Percentiles rank a stretch among this genome's conserved stretches.
These are phyloP conservation scores for Ophiostoma montium DNA, from an alignment of 2,329 filamentous ascomycete species.

Conservation along the genomic window DNA sequence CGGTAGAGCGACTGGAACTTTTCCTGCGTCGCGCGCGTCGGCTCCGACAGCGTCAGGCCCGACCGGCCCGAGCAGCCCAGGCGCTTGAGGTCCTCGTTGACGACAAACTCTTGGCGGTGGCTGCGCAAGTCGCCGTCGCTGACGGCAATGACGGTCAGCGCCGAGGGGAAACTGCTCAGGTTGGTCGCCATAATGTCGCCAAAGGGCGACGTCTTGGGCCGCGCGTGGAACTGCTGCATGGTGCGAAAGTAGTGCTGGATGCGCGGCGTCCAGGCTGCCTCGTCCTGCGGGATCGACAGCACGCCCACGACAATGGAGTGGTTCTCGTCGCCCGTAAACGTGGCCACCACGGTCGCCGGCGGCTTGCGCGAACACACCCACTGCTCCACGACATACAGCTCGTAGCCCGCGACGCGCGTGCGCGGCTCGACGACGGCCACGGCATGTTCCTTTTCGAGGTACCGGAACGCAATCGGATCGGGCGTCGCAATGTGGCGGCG, in stretches of 20 bases:
- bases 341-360: constrained; percentile 82
- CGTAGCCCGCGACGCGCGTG: constrained; percentile 63
- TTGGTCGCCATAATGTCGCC: constrained; percentile 92
- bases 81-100: constrained; percentile 88
- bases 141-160: constrained; percentile 79
- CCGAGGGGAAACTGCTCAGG: constrained; percentile 79
- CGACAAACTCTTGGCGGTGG: constrained; percentile 72
- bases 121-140: constrained; percentile 73
- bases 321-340: constrained; percentile 75
- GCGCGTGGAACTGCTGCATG: constrained; percentile 71
- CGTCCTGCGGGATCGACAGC: constrained; percentile 67
- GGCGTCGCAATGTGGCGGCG: constrained; percentile 40
- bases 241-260: constrained; percentile 76
- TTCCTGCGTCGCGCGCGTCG: constrained; percentile 67
- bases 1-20: constrained; percentile 89
- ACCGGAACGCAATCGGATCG: constrained; percentile 44
- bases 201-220: constrained; percentile 65
- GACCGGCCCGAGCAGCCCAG: constrained; percentile 83
- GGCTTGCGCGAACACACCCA: constrained; percentile 89
- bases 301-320: constrained; percentile 70
- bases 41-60: constrained; percentile 65
- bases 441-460: constrained; percentile 66
- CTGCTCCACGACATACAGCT: constrained; percentile 90
- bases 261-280: constrained; percentile 63
- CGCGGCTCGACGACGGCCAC: constrained; percentile 63